Base-by-base conservation (phyloP, 441 rosid genomes). In the Populus hybrid region DNA sequence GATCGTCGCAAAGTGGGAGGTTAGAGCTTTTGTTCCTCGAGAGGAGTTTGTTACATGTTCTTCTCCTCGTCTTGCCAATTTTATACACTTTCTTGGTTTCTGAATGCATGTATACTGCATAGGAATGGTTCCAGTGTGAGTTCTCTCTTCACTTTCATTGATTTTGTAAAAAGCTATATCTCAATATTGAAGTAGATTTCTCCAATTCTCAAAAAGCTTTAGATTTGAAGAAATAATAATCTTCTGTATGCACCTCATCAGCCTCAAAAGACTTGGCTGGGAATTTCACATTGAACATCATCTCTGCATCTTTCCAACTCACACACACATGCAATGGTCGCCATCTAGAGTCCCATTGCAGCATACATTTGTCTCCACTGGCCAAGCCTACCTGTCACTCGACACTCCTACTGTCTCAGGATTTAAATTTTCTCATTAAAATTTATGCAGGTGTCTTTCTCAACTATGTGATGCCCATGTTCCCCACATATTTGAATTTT, bases 301-400 rank as follows among this genome's bases (percentile, higher is more conserved):
- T 59, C 64, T n/a, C 26, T n/a, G 26, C 64, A 59, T 3, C 65
- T 61, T 61, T 61, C 28, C 65, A 61, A 23, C 65, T 61, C 65
- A 61, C 65, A 61, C 65, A 21, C 64, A 7, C 65, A 61, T 3
- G 28, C 65, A 21, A 61, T 21, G 65, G 14, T 3, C 65, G 0
- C 65, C 28, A 61, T 23, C 28, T 1, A 33, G 6, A 8, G 71
- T 18, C 3, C 71, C 10, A 18, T 20, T 14, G 71, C 42, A 31
- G 38, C 9, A 33, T 33, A 20, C 11, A 12, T 1, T 68, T 68
- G 20, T 68, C 71, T 68, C 5, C 40, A 28, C 8, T 68, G 38
- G 36, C 71, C 71, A 68, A 18, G 9, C 36, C 38, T 23, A 20
- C 38, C 16, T 68, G 71, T 68, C 71, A 68, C 36, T 68, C 71